phyloP scores from a whole-genome alignment of 2,329 filamentous ascomycete genomes.

The Neofusicoccum umdonicola region DNA sequence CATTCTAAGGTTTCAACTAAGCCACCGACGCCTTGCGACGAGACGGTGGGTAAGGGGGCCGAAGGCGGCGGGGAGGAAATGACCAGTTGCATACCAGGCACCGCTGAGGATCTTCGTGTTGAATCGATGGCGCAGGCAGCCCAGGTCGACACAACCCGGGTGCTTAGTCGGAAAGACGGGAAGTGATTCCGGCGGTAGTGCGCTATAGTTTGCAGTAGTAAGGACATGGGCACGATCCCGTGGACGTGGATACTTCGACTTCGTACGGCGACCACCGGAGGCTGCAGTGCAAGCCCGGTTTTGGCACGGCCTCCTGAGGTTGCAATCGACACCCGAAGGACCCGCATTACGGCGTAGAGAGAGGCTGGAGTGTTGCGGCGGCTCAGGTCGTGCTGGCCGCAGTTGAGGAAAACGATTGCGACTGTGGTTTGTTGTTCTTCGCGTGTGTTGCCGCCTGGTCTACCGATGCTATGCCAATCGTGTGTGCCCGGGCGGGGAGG shows the following conservation, averaged over 20 bases:
- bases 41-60: not conserved
- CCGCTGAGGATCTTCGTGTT: not conserved
- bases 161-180: slow-evolving; percentile 8
- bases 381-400: no score
- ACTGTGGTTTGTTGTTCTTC: not conserved
- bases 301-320: not conserved
- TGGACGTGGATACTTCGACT: not conserved
- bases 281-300: not conserved
- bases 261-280: not conserved
- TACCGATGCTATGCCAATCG: not conserved
- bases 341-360: not conserved
- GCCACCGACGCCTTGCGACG: slow-evolving; percentile 1
- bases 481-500: not conserved
- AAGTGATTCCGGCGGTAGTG: not conserved
- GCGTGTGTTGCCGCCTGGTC: not conserved
- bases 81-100: not conserved
- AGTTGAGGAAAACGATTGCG: not conserved
- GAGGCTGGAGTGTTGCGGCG: not conserved
- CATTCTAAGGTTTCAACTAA: not conserved
- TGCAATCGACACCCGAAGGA: not conserved
- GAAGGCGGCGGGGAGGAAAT: not conserved
- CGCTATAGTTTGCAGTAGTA: not conserved
- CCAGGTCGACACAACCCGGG: not conserved
- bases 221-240: not conserved
- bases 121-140: not conserved